Percentiles rank a stretch among this genome's conserved stretches.
phyloP scores from a whole-genome alignment of 331 rosid genomes.

The Telfairia occidentalis region DNA sequence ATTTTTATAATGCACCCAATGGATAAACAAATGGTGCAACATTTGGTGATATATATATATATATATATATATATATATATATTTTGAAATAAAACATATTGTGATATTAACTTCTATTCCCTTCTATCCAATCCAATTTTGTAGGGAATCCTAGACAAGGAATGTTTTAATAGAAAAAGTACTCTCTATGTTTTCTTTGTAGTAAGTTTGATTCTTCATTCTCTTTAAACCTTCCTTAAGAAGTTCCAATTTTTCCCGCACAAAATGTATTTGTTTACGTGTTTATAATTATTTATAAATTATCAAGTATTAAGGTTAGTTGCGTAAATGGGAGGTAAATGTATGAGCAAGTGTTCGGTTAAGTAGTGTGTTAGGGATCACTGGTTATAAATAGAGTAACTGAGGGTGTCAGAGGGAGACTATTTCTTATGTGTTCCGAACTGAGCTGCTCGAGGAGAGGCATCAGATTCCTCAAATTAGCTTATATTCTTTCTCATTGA shows the following conservation, averaged over 20 bases:
- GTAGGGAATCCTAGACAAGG: no score
- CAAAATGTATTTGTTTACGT: background rate
- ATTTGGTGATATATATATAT: background rate
- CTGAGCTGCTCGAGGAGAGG: background rate
- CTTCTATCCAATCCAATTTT: background rate
- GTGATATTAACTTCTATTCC: background rate
- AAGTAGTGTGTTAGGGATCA: background rate
- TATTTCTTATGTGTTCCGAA: background rate
- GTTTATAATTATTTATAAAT: no score
- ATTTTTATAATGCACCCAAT: background rate
- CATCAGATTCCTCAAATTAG: background rate
- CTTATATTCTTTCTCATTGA: background rate
- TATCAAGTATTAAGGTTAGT: background rate
- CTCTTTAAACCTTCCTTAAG: background rate
- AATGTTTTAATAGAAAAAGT: no score
- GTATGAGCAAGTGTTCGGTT: background rate
- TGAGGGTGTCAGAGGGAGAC: background rate
- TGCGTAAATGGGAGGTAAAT: background rate
- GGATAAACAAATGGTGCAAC: background rate
- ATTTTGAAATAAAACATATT: no score
- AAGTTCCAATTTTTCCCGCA: background rate
- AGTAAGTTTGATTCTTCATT: background rate
- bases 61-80: no score
- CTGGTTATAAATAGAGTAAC: background rate
- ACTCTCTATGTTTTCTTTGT: background rate